phyloP scores from a whole-genome alignment of 306 rosid genomes.

The Lotus japonicus region DNA sequence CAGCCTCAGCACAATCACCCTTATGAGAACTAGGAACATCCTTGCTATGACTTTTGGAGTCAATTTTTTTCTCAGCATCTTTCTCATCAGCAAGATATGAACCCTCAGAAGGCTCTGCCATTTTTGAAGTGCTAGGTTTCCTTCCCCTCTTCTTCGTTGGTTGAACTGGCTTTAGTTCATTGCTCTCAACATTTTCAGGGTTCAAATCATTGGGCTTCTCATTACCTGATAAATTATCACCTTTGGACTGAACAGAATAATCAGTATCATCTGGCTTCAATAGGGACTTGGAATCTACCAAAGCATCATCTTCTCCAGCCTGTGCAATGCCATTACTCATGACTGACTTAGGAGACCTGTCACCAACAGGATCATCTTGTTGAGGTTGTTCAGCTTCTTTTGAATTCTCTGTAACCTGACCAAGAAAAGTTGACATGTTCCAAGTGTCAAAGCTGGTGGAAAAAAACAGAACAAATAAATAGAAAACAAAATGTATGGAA shows the following conservation, averaged over 20 bases:
- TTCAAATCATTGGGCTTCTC: conserved; percentile 42
- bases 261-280: conserved; percentile 43
- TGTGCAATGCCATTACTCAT: conserved; percentile 54
- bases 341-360: conserved; percentile 39
- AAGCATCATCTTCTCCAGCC: conserved; percentile 42
- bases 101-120: conserved; percentile 22
- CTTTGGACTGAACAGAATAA: conserved; percentile 33
- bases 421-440: conserved; percentile 6
- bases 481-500: not conserved
- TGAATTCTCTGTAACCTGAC: conserved; percentile 43
- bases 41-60: conserved; percentile 31
- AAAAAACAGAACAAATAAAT: not conserved
- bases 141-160: conserved; percentile 26
- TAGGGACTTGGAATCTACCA: conserved; percentile 33
- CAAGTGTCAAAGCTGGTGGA: not conserved
- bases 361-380: conserved; percentile 34
- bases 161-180: conserved; percentile 30
- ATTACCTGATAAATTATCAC: conserved; percentile 20
- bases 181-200: conserved; percentile 30
- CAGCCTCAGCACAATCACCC: conserved; percentile 39
- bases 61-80: conserved; percentile 32
- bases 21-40: conserved; percentile 39
- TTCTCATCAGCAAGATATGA: conserved; percentile 32
- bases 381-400: conserved; percentile 34
- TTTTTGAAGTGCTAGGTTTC: conserved; percentile 36